Evolutionary conservation across 257 asterid species (phyloP), one percentile per base, ranked within the genome.

Genomic region (Ophiorrhiza pumila): DNA sequence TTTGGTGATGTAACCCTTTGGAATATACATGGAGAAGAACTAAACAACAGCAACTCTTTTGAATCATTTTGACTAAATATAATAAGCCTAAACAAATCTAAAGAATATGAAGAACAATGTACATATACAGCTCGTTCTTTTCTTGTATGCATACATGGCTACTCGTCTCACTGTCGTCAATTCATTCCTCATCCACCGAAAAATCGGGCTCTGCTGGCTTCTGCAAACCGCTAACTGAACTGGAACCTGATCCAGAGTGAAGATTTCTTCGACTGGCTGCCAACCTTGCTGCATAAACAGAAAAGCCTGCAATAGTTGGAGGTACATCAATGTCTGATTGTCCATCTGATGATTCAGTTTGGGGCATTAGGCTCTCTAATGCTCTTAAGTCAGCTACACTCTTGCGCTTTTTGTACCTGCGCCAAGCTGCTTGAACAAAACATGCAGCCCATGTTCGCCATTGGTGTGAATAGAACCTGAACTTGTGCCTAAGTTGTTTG

Each of bases 371-470:
- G 47, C 78, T 80, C 83, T 89, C 96, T 39, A 81, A 34, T 1
- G 87, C 92, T 71, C 79, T 71, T 3, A 89, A 88, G 78, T 88
- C 85, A 1, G 90, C 85, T 23, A 72, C 83, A 32, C 73, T 71
- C 83, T 74, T 85, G 56, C 90, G 85, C 56, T 77, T 91, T 77
- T 84, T 88, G 61, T 82, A 83, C 76, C 98, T 78, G 58, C 97
- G 83, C 97, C 97, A 93, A 0, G 98, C 98, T 0, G 96, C 92
- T 56, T 93, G 98, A 11, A 93, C 61, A 34, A 93, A 93, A 71
- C 97, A 87, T 1, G 91, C 96, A 0, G 96, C 91, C 98, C 98
- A 93, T 23, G 89, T 85, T 32, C 98, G 78, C 98, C 98, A 93
- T 29, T 93, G 98, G 82, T 93, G 98, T 0, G 98, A 93, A 80